Percentiles rank a stretch among this genome's conserved stretches.
phyloP scores from a whole-genome alignment of 2,329 filamentous ascomycete species.

The Clonostachys chloroleuca region DNA sequence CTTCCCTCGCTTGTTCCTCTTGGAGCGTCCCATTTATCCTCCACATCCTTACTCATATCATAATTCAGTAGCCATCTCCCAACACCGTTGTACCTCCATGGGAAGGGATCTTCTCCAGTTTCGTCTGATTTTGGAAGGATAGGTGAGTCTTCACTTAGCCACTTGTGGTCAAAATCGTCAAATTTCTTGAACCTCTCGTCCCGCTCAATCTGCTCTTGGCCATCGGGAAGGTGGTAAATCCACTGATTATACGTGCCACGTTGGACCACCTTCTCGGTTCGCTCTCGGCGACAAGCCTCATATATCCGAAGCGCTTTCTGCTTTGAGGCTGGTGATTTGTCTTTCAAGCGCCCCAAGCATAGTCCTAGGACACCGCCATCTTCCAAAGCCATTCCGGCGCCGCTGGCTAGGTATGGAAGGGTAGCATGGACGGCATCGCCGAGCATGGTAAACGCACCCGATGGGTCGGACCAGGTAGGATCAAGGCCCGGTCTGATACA shows the following conservation, averaged over 20 bases:
- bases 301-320: conserved; percentile 37
- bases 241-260: conserved; percentile 58
- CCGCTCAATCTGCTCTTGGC: conserved; percentile 46
- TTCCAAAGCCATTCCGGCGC: conserved; percentile 57
- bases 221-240: conserved; percentile 58
- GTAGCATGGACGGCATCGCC: conserved; percentile 63
- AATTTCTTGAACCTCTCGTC: conserved; percentile 31
- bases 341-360: conserved; percentile 41
- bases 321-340: conserved; percentile 27
- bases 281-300: conserved; percentile 49
- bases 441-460: conserved; percentile 51
- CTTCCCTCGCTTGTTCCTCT: too few relatives aligned
- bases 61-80: conserved; percentile 32
- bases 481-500: conserved; percentile 49
- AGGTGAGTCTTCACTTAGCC: conserved; percentile 14
- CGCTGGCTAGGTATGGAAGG: conserved; percentile 53
- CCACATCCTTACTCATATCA: conserved; percentile 29
- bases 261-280: conserved; percentile 56
- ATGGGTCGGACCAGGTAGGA: conserved; percentile 49
- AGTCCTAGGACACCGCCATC: conserved; percentile 54
- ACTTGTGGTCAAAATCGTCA: conserved; percentile 19
- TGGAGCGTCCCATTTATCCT: conserved; percentile 17
- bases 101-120: conserved; percentile 32
- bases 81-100: conserved; percentile 32
- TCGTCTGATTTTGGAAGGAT: conserved; percentile 14